Base-by-base conservation (phyloP, 768 basidiomycete genomes). In the Mycena filopes region DNA sequence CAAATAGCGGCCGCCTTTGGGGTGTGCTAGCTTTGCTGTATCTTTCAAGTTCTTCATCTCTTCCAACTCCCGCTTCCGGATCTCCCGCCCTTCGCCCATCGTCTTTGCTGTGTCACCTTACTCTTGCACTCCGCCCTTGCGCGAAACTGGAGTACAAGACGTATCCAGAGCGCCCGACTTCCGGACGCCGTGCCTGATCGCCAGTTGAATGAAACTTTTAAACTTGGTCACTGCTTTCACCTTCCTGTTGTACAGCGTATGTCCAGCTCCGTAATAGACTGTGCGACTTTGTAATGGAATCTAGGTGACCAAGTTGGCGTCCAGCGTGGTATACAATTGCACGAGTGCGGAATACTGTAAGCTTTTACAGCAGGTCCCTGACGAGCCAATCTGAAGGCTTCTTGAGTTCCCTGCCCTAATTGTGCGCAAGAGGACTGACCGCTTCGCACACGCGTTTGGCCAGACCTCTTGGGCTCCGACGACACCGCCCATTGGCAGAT, bases 251-350 rank as follows among this genome's bases (percentile, higher is more conserved):
- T 43, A 3, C n/a, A 45, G 29, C 49, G 48, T 60, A 53, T 43
- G 49, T 60, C 23, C 6, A 20, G 41, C 26, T 25, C 21, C 16
- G 8, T 38, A 41, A 55, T 42, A 42, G 16, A 42, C 25, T 25
- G 50, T 36, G 36, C 13, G 31, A 26, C n/a, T 41, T 55, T 28
- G 53, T 55, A 55, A 55, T 41, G 33, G 10, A 40, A 53, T 42
- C 11, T 38, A 55, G 40, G 40, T 29, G 10, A n/a, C n/a, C 36
- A 29, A 4, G n/a, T n/a, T 49, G 8, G 21, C 29, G 20, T 15
- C 9, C 46, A 26, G 5, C 26, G 26, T n/a, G 46, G 49, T 25
- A 21, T n/a, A n/a, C n/a, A n/a, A n/a, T 5, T 40, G 51, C 29
- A 53, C 21, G 12, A 4, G 31, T 38, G n/a, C 16, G 29, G 29